A percentile compares a stretch with the other conserved stretches of the same genome.
Evolutionary conservation across 2,329 filamentous ascomycete species (phyloP).

Genomic region (Exophiala calicioides): DNA sequence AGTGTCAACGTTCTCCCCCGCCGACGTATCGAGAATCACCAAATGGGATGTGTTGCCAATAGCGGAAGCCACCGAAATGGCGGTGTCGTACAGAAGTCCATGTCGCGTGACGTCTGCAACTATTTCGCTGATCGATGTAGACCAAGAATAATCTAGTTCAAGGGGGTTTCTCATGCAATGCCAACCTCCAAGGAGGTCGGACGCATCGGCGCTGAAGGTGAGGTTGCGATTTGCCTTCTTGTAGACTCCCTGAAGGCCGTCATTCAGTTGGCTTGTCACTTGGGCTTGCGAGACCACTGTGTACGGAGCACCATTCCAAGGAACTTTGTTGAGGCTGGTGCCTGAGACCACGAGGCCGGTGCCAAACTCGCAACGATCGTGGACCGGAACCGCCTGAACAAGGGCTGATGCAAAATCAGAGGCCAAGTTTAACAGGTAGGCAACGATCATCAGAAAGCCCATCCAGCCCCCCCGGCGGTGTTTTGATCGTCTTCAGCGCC

Average conservation of each 20-base stretch:
- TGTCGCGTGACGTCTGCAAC: neutral
- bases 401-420: conserved; percentile 10
- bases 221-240: conserved; percentile 6
- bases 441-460: conserved; percentile 7
- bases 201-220: conserved; percentile 2
- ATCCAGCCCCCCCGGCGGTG: conserved; percentile 13
- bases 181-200: conserved; percentile 1
- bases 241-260: conserved; percentile 4
- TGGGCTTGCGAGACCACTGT: conserved; percentile 11
- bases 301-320: conserved; percentile 10
- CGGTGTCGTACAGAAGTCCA: conserved; percentile 6
- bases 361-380: conserved; percentile 7
- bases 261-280: conserved; percentile 1
- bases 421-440: conserved; percentile 5
- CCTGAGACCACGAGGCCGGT: conserved; percentile 6
- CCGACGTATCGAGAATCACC: conserved; percentile 8
- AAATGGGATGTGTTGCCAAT: conserved; percentile 4
- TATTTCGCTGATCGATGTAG: conserved; percentile 5
- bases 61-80: neutral
- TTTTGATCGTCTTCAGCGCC: neutral
- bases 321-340: neutral
- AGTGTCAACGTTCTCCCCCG: conserved; percentile 1
- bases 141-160: conserved; percentile 6
- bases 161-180: conserved; percentile 3
- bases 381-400: conserved; percentile 7